Evolutionary conservation across 345 rosid species (phyloP).

Genomic region (Bruguiera gymnorhiza): DNA sequence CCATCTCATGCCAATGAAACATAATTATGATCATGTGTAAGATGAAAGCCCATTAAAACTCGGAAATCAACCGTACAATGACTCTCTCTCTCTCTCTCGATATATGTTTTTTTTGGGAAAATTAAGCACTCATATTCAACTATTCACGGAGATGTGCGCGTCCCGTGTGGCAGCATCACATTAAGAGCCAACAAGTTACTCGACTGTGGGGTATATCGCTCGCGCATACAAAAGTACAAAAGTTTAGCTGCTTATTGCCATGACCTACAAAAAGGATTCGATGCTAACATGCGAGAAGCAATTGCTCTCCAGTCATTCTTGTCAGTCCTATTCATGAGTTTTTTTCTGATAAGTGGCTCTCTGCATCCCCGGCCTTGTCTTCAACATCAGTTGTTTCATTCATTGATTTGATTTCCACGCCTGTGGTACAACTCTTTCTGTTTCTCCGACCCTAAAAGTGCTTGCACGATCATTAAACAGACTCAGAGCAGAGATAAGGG

Average conservation of each 20-base stretch:
- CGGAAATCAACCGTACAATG: conserved; percentile 13
- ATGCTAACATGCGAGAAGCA: conserved; percentile 5
- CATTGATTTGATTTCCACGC: conserved; percentile 70
- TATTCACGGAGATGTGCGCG: not conserved
- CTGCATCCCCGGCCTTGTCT: conserved; percentile 34
- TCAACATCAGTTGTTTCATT: conserved; percentile 53
- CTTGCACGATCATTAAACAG: not conserved
- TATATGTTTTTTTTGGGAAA: no score
- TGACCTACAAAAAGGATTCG: conserved; percentile 13
- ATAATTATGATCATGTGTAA: not conserved
- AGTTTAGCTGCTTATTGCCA: conserved; percentile 10
- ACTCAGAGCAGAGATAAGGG: not conserved
- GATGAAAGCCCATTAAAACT: conserved; percentile 6
- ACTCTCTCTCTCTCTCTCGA: not conserved
- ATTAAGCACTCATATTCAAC: not conserved
- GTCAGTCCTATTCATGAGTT: conserved; percentile 34
- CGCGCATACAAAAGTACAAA: conserved; percentile 13
- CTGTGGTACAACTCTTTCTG: conserved; percentile 59
- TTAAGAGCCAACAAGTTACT: no score
- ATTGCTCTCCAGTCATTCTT: conserved; percentile 15
- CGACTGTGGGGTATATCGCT: not conserved
- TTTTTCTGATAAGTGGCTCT: conserved; percentile 31
- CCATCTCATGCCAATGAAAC: not conserved
- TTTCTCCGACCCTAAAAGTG: conserved; percentile 66
- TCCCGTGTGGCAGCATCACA: no score